Conservation (phyloP, 2,329 filamentous ascomycete genomes). For the Ciborinia camelliae region DNA sequence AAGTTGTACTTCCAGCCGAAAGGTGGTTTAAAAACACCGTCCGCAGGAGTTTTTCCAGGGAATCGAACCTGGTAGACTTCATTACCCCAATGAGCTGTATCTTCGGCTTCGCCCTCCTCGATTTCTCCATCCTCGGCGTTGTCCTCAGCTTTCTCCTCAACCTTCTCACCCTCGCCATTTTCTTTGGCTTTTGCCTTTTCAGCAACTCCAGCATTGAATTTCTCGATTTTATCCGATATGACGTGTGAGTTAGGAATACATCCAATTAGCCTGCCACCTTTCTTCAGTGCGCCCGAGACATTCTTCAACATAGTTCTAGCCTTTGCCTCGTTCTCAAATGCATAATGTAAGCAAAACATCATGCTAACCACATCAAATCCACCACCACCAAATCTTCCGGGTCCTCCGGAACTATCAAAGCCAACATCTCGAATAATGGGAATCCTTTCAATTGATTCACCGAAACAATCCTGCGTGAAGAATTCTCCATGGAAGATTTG, state of each 20-base stretch:
- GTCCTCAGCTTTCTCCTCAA: conserved; percentile 39
- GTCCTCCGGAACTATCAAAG: conserved; percentile 65
- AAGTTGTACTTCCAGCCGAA: conserved; percentile 99
- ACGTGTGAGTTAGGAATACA: conserved; percentile 97
- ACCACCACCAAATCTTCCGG: conserved; percentile 65
- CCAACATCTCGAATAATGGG: conserved; percentile 82
- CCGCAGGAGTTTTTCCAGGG: conserved; percentile 73
- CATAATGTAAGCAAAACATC: conserved; percentile 99
- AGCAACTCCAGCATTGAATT: conserved; percentile 61
- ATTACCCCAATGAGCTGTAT: conserved; percentile 84
- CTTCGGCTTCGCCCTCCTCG: conserved; percentile 61
- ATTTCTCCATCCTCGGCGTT: conserved; percentile 42
- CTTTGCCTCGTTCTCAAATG: conserved; percentile 89
- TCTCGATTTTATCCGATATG: conserved; percentile 72
- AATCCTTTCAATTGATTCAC: conserved; percentile 76
- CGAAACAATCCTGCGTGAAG: conserved; percentile 88
- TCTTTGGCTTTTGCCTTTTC: conserved; percentile 40
- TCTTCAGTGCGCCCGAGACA: conserved; percentile 84
- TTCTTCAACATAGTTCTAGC: conserved; percentile 90
- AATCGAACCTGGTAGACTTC: conserved; percentile 89
- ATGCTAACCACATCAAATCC: conserved; percentile 96
- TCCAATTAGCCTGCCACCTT: conserved; percentile 90
- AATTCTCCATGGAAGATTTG: conserved; percentile 82
- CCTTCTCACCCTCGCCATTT: conserved; percentile 36
- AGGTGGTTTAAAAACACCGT: conserved; percentile 89